A percentile compares a stretch with the other conserved stretches of the same genome.
These are phyloP conservation scores for Reutealis trisperma DNA, from an alignment of 345 rosid genomes.

Conservation along the genomic window DNA sequence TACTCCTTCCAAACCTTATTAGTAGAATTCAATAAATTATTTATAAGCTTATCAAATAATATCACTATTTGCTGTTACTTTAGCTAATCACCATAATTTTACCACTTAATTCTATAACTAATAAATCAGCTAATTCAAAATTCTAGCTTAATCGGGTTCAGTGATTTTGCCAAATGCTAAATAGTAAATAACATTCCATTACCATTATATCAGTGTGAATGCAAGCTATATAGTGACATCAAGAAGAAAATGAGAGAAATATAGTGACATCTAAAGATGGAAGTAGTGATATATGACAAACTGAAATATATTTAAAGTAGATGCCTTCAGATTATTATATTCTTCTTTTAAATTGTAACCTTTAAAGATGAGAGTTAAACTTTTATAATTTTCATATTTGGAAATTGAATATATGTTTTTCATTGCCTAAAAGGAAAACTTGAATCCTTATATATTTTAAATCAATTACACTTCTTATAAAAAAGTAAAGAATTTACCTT, in stretches of 20 bases:
- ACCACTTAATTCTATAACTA: too few species aligned
- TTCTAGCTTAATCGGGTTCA: too few species aligned
- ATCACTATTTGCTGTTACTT: too few species aligned
- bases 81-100: too few species aligned
- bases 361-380: background rate
- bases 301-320: background rate
- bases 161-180: background rate
- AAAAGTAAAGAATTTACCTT: slow-evolving; percentile 49
- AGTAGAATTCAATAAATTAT: too few species aligned
- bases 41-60: too few species aligned
- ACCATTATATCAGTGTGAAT: background rate
- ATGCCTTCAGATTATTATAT: background rate
- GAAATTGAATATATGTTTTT: background rate
- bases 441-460: too few species aligned
- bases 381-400: background rate
- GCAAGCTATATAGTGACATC: too few species aligned
- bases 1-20: too few species aligned
- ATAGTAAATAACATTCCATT: background rate
- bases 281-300: background rate
- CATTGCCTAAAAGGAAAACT: too few species aligned
- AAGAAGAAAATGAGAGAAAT: too few species aligned
- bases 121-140: too few species aligned
- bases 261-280: background rate
- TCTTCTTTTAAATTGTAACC: background rate
- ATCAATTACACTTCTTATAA: background rate